Base-by-base conservation (phyloP, 2,329 filamentous ascomycete species). In the Botrytis tulipae region DNA sequence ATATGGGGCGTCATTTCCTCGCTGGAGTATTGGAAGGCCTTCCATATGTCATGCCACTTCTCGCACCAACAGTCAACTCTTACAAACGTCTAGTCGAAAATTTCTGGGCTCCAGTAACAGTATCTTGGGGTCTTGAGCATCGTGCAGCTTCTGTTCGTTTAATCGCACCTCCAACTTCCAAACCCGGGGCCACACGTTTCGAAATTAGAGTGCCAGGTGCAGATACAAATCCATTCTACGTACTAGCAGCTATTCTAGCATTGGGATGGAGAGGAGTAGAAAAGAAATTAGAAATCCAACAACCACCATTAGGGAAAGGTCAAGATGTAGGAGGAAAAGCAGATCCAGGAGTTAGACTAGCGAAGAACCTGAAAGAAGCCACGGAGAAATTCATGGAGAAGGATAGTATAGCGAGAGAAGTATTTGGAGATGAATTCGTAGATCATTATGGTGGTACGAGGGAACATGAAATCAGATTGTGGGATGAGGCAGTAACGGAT, bases 41-140 rank as follows among this genome's bases (percentile, higher is more conserved):
- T 6, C 94, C 96, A 3, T 94, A 98, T 80, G 90, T 98, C 77
- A 99, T 99, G 96, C 96, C 96, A 0, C 86, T 98, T 74, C 86
- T 99, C 20, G 96, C 95, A 0, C 96, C 96, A 0, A 99, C 94
- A 1, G 89, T 99, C 80, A 99, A 99, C 87, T 97, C 93, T 75
- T 99, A 99, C 87, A 99, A 99, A 84, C 91, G 96, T 5, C 88
- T 99, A 0, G 96, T 99, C 3, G 96, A 99, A 85, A 98, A 98
- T 84, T 98, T 98, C 84, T 99, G 96, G 96, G 96, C 96, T 0
- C 96, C 96, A 0, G 96, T 99, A 9, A 98, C 95, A 0, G 96
- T 98, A 0, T 97, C 94, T 0, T 99, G 96, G 96, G 96, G 96
- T 0, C 85, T 98, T 8, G 96, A 98, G 83, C 95, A 99, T 82